These are phyloP conservation scores for Rubroshorea leprosula DNA, from an alignment of 345 rosid species.

Conservation along the genomic window DNA sequence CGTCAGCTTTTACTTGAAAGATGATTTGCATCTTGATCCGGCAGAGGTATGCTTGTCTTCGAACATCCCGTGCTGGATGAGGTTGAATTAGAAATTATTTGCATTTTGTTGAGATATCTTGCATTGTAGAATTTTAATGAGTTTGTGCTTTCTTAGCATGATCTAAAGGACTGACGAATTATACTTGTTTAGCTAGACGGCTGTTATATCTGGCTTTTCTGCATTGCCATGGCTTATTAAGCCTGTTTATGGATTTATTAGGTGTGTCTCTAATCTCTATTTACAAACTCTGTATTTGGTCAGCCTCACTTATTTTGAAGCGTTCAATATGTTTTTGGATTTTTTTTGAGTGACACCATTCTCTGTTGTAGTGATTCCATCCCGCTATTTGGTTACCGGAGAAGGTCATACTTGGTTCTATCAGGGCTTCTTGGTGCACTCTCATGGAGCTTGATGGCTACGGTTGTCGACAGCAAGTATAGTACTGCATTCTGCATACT, in stretches of 20 bases:
- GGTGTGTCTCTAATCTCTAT: slow-evolving; percentile 50
- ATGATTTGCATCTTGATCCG: slow-evolving; percentile 94
- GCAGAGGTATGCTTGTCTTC: slow-evolving; percentile 70
- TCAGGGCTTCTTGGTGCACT: slow-evolving; percentile 96
- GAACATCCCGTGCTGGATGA: background rate
- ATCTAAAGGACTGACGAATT: slow-evolving; percentile 48
- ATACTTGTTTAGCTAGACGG: slow-evolving; percentile 75
- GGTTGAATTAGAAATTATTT: too few relatives aligned
- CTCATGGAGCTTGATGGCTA: slow-evolving; percentile 97
- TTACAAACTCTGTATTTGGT: slow-evolving; percentile 4
- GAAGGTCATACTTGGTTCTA: slow-evolving; percentile 92
- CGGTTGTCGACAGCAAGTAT: slow-evolving; percentile 80
- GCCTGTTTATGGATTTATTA: slow-evolving; percentile 90
- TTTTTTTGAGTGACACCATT: slow-evolving; percentile 11
- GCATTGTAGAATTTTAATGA: too few relatives aligned
- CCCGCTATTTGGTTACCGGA: slow-evolving; percentile 89
- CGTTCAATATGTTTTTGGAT: slow-evolving; percentile 9
- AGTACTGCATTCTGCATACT: slow-evolving; percentile 77
- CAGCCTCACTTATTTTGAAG: background rate
- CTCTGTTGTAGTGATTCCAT: slow-evolving; percentile 59
- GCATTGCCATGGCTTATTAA: slow-evolving; percentile 95
- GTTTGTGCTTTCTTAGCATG: too few relatives aligned
- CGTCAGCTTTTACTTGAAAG: slow-evolving; percentile 87
- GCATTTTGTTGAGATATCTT: too few relatives aligned
- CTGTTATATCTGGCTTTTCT: slow-evolving; percentile 90